Conservation (phyloP, 441 rosid genomes). For the Breynia disticha region DNA sequence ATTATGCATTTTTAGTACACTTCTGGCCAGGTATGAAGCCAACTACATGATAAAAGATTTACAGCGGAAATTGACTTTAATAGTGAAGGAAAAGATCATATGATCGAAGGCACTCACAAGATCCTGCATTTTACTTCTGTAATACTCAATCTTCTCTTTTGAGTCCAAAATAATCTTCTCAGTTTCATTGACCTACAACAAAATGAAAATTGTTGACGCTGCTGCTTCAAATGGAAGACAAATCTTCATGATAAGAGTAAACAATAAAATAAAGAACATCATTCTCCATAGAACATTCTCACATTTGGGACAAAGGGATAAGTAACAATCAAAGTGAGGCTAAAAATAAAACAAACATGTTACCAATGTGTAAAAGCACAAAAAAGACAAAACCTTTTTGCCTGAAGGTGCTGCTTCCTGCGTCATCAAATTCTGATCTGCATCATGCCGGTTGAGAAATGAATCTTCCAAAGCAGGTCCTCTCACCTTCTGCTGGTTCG, state of each 20-base stretch:
- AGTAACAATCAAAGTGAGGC: no score
- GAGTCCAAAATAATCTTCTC: constrained; percentile 80
- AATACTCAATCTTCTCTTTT: constrained; percentile 78
- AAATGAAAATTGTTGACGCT: constrained; percentile 4
- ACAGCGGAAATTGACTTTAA: neutral
- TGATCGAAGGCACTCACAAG: constrained; percentile 52
- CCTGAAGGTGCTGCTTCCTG: constrained; percentile 67
- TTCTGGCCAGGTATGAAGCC: no score
- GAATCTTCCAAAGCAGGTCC: constrained; percentile 79
- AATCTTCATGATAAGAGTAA: no score
- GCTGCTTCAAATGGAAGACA: neutral
- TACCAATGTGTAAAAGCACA: neutral
- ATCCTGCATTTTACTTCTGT: constrained; percentile 89
- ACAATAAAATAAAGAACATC: no score
- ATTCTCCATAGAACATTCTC: no score
- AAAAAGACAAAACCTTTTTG: constrained; percentile 36
- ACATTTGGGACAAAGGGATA: no score
- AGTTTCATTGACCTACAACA: constrained; percentile 66
- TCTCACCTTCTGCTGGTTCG: constrained; percentile 56
- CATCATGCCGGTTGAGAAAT: constrained; percentile 84
- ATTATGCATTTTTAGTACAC: no score
- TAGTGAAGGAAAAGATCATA: constrained; percentile 2
- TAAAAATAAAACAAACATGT: no score
- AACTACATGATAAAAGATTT: no score
- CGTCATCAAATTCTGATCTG: constrained; percentile 67